These are phyloP conservation scores for Betula pendula DNA, from an alignment of 306 rosid genomes.

Conservation along the genomic window DNA sequence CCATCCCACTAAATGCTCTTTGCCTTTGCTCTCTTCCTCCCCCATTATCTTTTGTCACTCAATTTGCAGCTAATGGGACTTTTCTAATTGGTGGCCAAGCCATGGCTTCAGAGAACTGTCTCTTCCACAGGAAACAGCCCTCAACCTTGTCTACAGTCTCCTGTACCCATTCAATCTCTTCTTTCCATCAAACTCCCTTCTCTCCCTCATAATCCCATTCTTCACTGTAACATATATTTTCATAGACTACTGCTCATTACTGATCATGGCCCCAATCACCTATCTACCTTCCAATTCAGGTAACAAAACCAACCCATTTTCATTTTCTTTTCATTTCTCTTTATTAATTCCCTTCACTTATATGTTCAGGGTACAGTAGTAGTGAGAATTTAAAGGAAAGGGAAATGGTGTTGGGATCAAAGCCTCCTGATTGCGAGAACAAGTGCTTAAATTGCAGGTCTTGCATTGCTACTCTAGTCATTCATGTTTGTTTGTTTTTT, in stretches of 20 bases:
- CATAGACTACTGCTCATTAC: neutral
- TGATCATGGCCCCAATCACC: constrained; percentile 52
- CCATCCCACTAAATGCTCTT: constrained; percentile 81
- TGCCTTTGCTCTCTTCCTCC: constrained; percentile 30
- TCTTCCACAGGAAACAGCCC: constrained; percentile 54
- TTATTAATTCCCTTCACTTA: too few species aligned
- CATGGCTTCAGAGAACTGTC: constrained; percentile 56
- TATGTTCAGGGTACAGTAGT: too few species aligned
- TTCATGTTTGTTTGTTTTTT: too few species aligned
- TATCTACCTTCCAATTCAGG: constrained; percentile 58
- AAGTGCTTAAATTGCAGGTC: constrained; percentile 86
- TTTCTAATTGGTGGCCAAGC: constrained; percentile 46
- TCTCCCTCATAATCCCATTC: constrained; percentile 28
- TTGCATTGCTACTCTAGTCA: constrained; percentile 69
- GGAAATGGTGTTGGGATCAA: constrained; percentile 68
- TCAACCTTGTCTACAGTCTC: constrained; percentile 29
- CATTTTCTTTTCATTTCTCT: too few species aligned
- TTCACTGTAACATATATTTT: constrained; percentile 47
- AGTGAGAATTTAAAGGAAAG: constrained; percentile 24
- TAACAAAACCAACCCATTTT: constrained; percentile 30
- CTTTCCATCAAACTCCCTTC: constrained; percentile 21
- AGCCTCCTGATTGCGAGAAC: constrained; percentile 76
- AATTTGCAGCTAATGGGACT: constrained; percentile 44
- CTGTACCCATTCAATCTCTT: constrained; percentile 7
- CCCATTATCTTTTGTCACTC: constrained; percentile 51